A percentile compares a stretch with the other conserved stretches of the same genome.
Conservation (phyloP, 192 early-diverging fungal genomes). For the Coemansia asiatica region DNA sequence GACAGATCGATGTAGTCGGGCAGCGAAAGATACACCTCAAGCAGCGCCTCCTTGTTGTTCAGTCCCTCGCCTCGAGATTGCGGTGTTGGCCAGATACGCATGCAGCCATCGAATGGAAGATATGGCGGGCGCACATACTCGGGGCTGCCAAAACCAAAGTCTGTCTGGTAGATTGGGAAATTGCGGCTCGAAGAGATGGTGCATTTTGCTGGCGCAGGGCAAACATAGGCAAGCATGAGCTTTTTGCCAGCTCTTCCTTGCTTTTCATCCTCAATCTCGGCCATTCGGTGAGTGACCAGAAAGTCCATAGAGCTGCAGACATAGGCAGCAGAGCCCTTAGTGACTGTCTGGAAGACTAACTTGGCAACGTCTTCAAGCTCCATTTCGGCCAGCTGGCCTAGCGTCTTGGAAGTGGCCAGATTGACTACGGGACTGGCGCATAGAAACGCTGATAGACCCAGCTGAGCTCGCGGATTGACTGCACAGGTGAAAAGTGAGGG, state of each 20-base stretch:
- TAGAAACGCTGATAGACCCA: slow-evolving; percentile 22
- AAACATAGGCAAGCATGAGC: slow-evolving; percentile 40
- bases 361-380: slow-evolving; percentile 23
- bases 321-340: slow-evolving; percentile 21
- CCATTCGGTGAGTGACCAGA: slow-evolving; percentile 19
- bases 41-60: slow-evolving; percentile 15
- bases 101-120: slow-evolving; percentile 49
- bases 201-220: slow-evolving; percentile 32
- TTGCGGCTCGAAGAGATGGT: slow-evolving; percentile 41
- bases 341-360: slow-evolving; percentile 22
- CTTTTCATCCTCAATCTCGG: slow-evolving; percentile 23
- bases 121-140: slow-evolving; percentile 48
- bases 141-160: slow-evolving; percentile 49
- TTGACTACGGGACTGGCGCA: slow-evolving; percentile 47
- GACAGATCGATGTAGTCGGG: slow-evolving; percentile 41
- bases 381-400: slow-evolving; percentile 23
- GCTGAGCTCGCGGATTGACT: slow-evolving; percentile 31
- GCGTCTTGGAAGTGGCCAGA: slow-evolving; percentile 14
- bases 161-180: slow-evolving; percentile 46
- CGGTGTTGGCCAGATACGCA: slow-evolving; percentile 52
- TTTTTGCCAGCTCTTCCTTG: slow-evolving; percentile 12
- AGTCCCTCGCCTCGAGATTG: background rate
- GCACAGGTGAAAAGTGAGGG: slow-evolving; percentile 44
- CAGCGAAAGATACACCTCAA: slow-evolving; percentile 44
- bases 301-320: slow-evolving; percentile 36